Percentiles rank a stretch among this genome's conserved stretches.
Conservation (phyloP, 2,329 filamentous ascomycete species). For the Aspergillus caelatus region DNA sequence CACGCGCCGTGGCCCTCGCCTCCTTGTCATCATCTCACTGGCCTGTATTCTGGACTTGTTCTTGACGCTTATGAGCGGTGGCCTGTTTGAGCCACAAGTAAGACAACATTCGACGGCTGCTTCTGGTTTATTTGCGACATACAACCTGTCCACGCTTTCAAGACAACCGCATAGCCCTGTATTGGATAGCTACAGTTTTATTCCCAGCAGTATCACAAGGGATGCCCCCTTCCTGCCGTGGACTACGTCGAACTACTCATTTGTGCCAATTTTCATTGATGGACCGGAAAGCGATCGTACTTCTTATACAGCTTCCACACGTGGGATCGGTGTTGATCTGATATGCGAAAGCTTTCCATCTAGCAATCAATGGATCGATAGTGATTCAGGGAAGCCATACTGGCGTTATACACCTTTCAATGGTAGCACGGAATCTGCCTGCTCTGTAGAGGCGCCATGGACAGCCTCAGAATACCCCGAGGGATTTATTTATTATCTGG, state of each 20-base stretch:
- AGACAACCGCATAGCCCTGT: not conserved
- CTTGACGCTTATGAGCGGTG: constrained; percentile 21
- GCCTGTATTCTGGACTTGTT: constrained; percentile 18
- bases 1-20: not conserved
- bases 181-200: not conserved
- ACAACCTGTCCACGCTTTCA: not conserved
- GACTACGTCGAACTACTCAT: constrained; percentile 2
- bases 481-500: not conserved
- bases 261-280: not conserved
- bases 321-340: constrained; percentile 5
- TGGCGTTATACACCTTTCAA: not conserved
- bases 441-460: not conserved
- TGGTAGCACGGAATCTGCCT: not conserved
- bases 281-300: not conserved
- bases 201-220: not conserved
- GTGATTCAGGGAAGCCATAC: not conserved
- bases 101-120: not conserved
- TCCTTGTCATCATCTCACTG: constrained; percentile 8
- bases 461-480: not conserved
- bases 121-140: not conserved
- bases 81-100: constrained; percentile 22
- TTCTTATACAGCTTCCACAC: constrained; percentile 1
- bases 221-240: not conserved
- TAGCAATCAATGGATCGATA: not conserved
- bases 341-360: not conserved